A percentile compares a stretch with the other conserved stretches of the same genome.
Evolutionary conservation across 2,329 filamentous ascomycete genomes (phyloP).

Genomic region (Lecanicillium sp.): DNA sequence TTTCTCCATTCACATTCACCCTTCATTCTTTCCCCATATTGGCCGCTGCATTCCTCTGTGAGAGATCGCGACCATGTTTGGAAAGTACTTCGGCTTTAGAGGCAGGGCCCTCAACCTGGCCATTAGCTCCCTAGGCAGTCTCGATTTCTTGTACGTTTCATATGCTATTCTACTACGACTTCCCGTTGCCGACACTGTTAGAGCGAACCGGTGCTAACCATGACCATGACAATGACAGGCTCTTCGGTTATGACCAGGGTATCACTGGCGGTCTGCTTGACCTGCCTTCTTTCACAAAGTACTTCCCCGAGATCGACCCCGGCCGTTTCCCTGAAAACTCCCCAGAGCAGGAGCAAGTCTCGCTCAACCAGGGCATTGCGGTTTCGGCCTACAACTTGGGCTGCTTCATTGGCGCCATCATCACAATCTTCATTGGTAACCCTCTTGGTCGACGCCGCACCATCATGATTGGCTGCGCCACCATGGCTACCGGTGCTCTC

Average conservation of each 20-base stretch:
- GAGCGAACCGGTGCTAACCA: too few relatives aligned
- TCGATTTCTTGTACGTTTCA: slow-evolving; percentile 8
- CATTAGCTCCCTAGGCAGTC: slow-evolving; percentile 13
- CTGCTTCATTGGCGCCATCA: slow-evolving; percentile 48
- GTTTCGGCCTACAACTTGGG: slow-evolving; percentile 42
- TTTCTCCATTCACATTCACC: neutral
- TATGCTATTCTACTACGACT: too few relatives aligned
- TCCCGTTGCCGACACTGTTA: too few relatives aligned
- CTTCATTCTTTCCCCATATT: neutral
- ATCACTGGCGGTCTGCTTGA: slow-evolving; percentile 63
- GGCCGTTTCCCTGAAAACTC: slow-evolving; percentile 23
- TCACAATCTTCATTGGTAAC: slow-evolving; percentile 51
- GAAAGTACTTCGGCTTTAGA: slow-evolving; percentile 12
- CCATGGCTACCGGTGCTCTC: slow-evolving; percentile 40
- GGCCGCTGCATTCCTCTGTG: neutral
- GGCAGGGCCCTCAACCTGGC: slow-evolving; percentile 12
- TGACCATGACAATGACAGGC: slow-evolving; percentile 2
- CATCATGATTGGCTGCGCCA: slow-evolving; percentile 41
- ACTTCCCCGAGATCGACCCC: slow-evolving; percentile 39
- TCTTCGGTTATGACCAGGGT: slow-evolving; percentile 43
- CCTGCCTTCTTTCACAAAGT: slow-evolving; percentile 43
- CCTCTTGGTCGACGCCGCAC: slow-evolving; percentile 44
- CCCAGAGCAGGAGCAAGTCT: slow-evolving; percentile 22
- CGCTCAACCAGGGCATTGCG: slow-evolving; percentile 35
- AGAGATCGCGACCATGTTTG: slow-evolving; percentile 1